phyloP scores from a whole-genome alignment of 73 alveolate species.

The Paramecium pentaurelia region DNA sequence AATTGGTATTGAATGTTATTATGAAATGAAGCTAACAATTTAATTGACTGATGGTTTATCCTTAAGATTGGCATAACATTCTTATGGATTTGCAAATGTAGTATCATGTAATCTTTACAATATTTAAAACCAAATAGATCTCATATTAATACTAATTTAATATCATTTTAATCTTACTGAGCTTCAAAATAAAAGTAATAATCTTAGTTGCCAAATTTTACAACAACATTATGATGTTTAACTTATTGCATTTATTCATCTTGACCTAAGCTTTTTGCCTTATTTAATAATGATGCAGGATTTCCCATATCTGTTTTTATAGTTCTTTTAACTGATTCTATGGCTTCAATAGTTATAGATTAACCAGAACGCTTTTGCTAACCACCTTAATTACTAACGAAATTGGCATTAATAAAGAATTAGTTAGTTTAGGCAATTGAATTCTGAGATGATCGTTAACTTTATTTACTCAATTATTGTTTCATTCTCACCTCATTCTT shows the following conservation, averaged over 20 bases:
- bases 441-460: neutral
- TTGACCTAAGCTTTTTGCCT: conserved; percentile 13
- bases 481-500: conserved; percentile 12
- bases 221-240: neutral
- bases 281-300: neutral
- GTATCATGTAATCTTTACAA: neutral
- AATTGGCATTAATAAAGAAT: conserved; percentile 42
- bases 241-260: conserved; percentile 7
- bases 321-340: neutral
- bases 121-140: neutral
- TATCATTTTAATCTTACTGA: neutral
- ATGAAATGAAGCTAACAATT: neutral
- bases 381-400: neutral
- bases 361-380: neutral
- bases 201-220: conserved; percentile 23
- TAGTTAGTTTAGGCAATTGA: neutral
- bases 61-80: neutral
- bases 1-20: neutral
- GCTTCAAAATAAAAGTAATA: conserved; percentile 25
- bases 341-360: conserved; percentile 24
- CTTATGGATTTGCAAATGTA: neutral
- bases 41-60: neutral
- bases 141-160: neutral
- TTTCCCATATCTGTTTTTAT: conserved; percentile 43
- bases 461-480: neutral